Evolutionary conservation across 2,329 filamentous ascomycete species (phyloP).

Genomic region (Aureobasidium sp.): DNA sequence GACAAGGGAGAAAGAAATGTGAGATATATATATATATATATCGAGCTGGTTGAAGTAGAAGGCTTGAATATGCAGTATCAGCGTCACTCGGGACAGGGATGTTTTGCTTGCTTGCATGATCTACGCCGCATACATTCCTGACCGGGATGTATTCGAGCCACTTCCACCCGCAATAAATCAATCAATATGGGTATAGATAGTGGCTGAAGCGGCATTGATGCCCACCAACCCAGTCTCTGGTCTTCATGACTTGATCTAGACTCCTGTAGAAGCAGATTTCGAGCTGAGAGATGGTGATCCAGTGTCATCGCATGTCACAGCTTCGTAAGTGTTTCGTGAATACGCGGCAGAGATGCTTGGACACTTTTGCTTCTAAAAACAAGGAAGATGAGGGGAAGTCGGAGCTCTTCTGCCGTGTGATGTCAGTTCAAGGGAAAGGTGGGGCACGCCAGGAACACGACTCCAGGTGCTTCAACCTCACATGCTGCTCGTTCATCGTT

Average conservation of each 20-base stretch:
- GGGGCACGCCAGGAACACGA: neutral
- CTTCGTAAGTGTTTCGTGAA: neutral
- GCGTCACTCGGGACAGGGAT: neutral
- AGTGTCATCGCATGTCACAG: neutral
- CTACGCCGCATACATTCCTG: neutral
- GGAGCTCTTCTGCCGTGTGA: neutral
- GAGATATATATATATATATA: neutral
- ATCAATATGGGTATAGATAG: neutral
- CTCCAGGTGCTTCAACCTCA: neutral
- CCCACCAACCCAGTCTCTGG: neutral
- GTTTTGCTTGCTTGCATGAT: neutral
- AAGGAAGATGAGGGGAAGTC: neutral
- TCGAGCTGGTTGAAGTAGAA: neutral
- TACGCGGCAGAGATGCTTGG: neutral
- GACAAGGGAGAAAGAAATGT: too few relatives aligned
- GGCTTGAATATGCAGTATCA: neutral
- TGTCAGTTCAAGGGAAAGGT: neutral
- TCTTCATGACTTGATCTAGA: neutral
- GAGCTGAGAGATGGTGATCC: neutral
- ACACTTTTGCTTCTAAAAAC: neutral
- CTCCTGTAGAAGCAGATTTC: neutral
- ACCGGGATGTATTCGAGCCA: neutral
- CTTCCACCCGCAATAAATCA: neutral
- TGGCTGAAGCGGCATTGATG: neutral
- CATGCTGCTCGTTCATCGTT: too few relatives aligned